A percentile compares a stretch with the other conserved stretches of the same genome.
Conservation (phyloP, 176 grass and related monocot species). For the Aegilops bicornis region DNA sequence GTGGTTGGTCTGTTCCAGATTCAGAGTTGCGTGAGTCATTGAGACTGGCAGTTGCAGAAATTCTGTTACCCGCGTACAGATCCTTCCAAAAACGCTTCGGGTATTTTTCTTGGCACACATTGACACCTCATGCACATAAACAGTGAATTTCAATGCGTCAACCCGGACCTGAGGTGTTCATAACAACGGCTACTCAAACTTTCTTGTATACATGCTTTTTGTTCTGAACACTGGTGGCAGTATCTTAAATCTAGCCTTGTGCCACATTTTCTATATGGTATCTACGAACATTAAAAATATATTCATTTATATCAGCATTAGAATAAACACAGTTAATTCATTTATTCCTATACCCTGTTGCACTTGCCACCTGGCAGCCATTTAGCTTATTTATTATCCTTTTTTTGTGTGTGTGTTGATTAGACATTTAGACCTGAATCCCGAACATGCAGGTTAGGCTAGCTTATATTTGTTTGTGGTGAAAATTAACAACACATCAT, state of each 20-base stretch:
- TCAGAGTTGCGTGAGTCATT: constrained; percentile 78
- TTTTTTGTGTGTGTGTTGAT: not conserved
- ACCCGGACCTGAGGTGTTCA: not conserved
- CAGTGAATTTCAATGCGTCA: not conserved
- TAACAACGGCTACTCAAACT: not conserved
- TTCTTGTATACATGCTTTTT: not conserved
- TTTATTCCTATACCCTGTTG: not conserved
- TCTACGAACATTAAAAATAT: not conserved
- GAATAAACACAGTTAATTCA: not conserved
- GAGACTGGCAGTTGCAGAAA: constrained; percentile 83
- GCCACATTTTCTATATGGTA: not conserved
- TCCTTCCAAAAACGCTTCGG: constrained; percentile 86
- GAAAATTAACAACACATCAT: not conserved
- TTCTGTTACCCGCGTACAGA: constrained; percentile 89
- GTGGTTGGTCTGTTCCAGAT: constrained; percentile 91
- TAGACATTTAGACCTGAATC: not conserved
- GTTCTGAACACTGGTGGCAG: not conserved
- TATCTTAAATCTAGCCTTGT: not conserved
- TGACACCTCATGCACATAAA: constrained; percentile 1
- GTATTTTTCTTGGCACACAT: constrained; percentile 45
- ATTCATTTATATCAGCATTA: not conserved
- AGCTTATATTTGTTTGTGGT: not conserved
- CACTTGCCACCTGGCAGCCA: not conserved
- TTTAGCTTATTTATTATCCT: not conserved
- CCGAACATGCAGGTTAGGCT: not conserved